Percentiles rank a stretch among this genome's conserved stretches.
These are phyloP conservation scores for Melaleuca quinquenervia DNA, from an alignment of 345 rosid genomes.

Conservation along the genomic window DNA sequence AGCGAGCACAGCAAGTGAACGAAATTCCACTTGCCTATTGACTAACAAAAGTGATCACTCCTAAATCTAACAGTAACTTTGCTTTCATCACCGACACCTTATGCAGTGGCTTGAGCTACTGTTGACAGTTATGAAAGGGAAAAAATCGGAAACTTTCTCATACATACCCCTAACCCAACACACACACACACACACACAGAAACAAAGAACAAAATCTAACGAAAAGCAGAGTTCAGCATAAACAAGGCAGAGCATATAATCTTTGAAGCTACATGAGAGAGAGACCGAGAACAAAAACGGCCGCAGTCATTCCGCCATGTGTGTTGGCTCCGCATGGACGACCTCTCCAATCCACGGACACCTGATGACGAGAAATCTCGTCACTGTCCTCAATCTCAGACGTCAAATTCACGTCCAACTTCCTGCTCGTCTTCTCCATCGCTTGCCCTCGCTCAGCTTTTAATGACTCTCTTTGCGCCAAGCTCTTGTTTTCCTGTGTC, in stretches of 20 bases:
- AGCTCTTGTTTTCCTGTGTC: background rate
- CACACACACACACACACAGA: background rate
- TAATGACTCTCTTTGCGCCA: background rate
- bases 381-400: background rate
- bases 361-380: background rate
- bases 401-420: background rate
- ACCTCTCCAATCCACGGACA: constrained; percentile 67
- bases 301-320: constrained; percentile 92
- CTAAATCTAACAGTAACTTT: background rate
- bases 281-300: constrained; percentile 66
- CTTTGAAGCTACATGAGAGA: background rate
- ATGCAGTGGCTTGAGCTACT: background rate
- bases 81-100: background rate
- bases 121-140: background rate
- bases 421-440: background rate
- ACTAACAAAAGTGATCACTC: background rate
- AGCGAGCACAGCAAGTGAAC: background rate
- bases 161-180: too few species aligned
- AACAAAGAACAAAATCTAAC: background rate
- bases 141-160: background rate
- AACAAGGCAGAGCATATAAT: background rate
- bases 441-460: background rate
- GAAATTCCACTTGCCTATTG: background rate
- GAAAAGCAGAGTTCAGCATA: background rate
- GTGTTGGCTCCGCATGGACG: constrained; percentile 54